Percentiles rank a stretch among this genome's conserved stretches.
These are phyloP conservation scores for Pleurotus tuber-regium DNA, from an alignment of 768 basidiomycete genomes.

Conservation along the genomic window DNA sequence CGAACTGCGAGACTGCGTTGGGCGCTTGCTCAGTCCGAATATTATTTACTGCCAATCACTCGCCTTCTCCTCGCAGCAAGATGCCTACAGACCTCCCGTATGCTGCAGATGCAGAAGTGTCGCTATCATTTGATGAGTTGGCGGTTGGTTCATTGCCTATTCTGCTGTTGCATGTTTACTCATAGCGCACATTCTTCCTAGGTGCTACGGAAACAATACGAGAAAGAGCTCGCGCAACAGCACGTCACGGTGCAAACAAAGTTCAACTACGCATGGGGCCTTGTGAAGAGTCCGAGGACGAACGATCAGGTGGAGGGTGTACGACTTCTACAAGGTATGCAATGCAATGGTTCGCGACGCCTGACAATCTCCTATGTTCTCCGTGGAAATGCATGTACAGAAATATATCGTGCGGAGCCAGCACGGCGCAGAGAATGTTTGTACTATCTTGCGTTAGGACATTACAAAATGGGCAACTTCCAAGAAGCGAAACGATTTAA, in stretches of 20 bases:
- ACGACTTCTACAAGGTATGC: constrained; percentile 74
- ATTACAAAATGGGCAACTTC: constrained; percentile 96
- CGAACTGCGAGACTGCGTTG: constrained; percentile 19
- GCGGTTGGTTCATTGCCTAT: constrained; percentile 48
- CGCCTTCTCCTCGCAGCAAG: constrained; percentile 13
- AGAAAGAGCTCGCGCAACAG: constrained; percentile 79
- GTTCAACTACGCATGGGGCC: constrained; percentile 97
- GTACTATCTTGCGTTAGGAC: constrained; percentile 93
- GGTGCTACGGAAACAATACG: constrained; percentile 86
- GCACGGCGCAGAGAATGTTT: constrained; percentile 88
- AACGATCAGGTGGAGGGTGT: constrained; percentile 94
- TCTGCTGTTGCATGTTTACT: not conserved
- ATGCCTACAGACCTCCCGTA: constrained; percentile 89
- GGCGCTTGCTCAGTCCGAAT: constrained; percentile 4
- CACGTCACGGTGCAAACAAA: constrained; percentile 94
- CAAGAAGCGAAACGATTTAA: constrained; percentile 92
- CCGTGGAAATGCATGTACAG: no score
- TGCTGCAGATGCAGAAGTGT: constrained; percentile 91
- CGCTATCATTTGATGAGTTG: constrained; percentile 85
- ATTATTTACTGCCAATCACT: constrained; percentile 13
- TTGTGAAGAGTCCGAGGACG: constrained; percentile 85
- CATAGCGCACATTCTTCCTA: constrained; percentile 25
- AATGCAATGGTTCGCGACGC: not conserved
- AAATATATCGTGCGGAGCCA: constrained; percentile 89
- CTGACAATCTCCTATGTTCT: not conserved